Conservation (phyloP, 768 basidiomycete genomes). For the Roridomyces roridus region DNA sequence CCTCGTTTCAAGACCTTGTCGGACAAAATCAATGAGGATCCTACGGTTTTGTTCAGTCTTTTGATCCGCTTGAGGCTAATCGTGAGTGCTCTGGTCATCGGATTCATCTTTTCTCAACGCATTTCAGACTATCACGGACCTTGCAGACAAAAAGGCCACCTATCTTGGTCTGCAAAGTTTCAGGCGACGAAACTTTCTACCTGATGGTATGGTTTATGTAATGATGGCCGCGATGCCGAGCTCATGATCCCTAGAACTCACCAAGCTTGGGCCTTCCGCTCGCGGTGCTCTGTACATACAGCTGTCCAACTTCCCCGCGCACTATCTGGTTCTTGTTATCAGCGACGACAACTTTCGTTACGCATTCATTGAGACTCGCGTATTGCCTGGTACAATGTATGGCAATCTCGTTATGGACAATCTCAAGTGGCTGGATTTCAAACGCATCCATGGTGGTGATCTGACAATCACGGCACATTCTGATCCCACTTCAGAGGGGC, state of each 20-base stretch:
- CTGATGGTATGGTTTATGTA: constrained; percentile 54
- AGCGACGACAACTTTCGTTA: constrained; percentile 80
- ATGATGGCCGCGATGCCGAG: neutral
- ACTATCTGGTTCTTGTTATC: constrained; percentile 87
- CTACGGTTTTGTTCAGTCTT: constrained; percentile 59
- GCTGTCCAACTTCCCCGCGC: constrained; percentile 74
- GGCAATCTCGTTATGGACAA: constrained; percentile 74
- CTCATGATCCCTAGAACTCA: constrained; percentile 53
- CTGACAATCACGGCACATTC: constrained; percentile 26
- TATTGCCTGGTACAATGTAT: constrained; percentile 59
- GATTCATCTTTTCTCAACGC: neutral
- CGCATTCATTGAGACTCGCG: constrained; percentile 76
- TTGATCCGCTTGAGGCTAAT: constrained; percentile 65
- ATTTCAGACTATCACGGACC: constrained; percentile 79
- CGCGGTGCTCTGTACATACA: constrained; percentile 78
- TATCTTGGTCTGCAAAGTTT: constrained; percentile 84
- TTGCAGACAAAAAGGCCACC: constrained; percentile 84
- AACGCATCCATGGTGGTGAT: constrained; percentile 63
- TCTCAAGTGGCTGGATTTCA: constrained; percentile 79
- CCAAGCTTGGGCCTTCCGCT: constrained; percentile 70
- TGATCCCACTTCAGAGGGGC: constrained; percentile 24
- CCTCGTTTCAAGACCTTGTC: constrained; percentile 66
- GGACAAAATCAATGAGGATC: constrained; percentile 73
- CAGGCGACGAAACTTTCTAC: constrained; percentile 68
- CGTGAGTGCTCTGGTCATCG: constrained; percentile 47